Evolutionary conservation across 2,329 filamentous ascomycete species (phyloP), one percentile per base, ranked within the genome.

Genomic region (Dothideomycetes sp.): DNA sequence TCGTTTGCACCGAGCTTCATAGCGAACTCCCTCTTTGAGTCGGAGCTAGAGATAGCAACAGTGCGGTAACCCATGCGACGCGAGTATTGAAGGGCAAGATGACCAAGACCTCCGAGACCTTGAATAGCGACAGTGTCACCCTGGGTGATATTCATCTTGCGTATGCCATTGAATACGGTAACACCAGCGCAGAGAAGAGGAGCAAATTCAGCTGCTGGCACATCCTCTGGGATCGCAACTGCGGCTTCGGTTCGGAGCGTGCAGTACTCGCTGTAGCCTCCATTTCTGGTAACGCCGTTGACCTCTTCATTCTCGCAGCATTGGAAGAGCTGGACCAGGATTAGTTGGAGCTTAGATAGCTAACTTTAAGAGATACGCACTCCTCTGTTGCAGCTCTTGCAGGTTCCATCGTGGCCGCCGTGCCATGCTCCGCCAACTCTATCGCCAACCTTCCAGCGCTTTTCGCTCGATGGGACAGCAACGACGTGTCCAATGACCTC

Each of bases 401-500:
- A 88, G 1, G 61, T 63, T 2, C 60, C 58, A 50, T 80, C 76
- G 50, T 81, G 76, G 2, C 76, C 77, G 41, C 79, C 80, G 51
- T 84, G 79, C 22, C 80, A 85, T 1, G 70, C 58, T 0, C 72
- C 77, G 9, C 83, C 83, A 4, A 84, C 73, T 2, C 77, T 67
- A 41, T 84, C 79, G 7, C 81, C 81, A 1, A 73, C 62, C 41
- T 72, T 66, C 64, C 79, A 77, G 17, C 64, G 62, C 40, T 66
- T 71, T 37, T 80, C 77, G 2, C 57, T 62, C 0, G 70, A 62
- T 4, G 77, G 75, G 1, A 84, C 56, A 5, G 72, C 72, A 12
- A 74, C 78, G 3, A 87, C 66, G 10, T 75, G 72, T 9, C 82
- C 81, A 40, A 87, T 72, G 24, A 81, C 63, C 56, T 87, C 82